phyloP scores from a whole-genome alignment of 768 basidiomycete species.

The Macrolepiota dolichaula region DNA sequence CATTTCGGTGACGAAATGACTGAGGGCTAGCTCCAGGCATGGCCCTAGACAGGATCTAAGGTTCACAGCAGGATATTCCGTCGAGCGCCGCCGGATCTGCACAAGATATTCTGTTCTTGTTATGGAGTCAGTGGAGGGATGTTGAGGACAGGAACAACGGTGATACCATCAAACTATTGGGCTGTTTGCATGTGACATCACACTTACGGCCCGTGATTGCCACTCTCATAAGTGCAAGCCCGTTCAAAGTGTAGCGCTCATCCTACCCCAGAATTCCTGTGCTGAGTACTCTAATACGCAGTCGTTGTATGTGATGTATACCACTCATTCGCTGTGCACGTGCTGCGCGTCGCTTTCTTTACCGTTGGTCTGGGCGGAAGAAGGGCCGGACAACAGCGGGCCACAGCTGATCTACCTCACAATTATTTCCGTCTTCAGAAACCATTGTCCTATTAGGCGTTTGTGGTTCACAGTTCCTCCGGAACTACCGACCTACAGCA shows the following conservation, averaged over 20 bases:
- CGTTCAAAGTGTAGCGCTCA: slow-evolving; percentile 1
- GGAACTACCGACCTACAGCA: background rate
- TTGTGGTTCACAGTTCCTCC: background rate
- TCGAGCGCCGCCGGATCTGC: background rate
- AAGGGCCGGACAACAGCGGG: background rate
- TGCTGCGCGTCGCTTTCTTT: background rate
- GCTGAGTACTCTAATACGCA: background rate
- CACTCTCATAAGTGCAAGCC: background rate
- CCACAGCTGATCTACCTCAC: background rate
- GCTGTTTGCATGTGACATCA: background rate
- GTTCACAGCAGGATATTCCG: background rate
- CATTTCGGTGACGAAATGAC: slow-evolving; percentile 7
- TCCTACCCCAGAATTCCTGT: background rate
- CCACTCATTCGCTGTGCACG: background rate
- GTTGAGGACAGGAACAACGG: background rate
- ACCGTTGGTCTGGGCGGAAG: background rate
- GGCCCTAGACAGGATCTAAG: background rate
- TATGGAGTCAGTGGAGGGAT: background rate
- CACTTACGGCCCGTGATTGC: background rate
- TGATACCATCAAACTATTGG: background rate
- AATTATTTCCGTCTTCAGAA: background rate
- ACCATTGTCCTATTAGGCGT: background rate
- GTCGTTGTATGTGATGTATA: background rate
- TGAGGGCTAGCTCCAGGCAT: background rate
- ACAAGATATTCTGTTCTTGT: background rate